phyloP scores from a whole-genome alignment of 2,329 filamentous ascomycete species.

The Penicillium sp. region DNA sequence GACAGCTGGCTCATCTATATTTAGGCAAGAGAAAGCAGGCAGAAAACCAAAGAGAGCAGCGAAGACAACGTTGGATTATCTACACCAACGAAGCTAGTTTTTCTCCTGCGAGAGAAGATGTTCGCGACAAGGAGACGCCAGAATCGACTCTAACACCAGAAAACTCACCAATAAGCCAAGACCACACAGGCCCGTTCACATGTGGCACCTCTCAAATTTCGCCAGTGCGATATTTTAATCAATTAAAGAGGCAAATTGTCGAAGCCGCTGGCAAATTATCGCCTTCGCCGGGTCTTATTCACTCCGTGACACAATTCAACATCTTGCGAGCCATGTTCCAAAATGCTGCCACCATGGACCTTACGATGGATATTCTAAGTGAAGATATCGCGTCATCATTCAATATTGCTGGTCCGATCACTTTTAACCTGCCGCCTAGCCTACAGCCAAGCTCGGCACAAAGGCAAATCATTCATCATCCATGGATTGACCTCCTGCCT shows the following conservation, averaged over 20 bases:
- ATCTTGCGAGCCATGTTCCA: slow-evolving; percentile 19
- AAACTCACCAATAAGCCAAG: neutral
- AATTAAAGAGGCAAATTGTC: slow-evolving; percentile 5
- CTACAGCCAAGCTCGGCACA: slow-evolving; percentile 25
- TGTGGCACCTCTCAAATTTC: neutral
- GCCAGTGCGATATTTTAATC: neutral
- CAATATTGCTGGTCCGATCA: slow-evolving; percentile 24
- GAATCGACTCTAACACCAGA: neutral
- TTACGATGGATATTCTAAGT: slow-evolving; percentile 20
- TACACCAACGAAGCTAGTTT: slow-evolving; percentile 19
- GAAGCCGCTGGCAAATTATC: slow-evolving; percentile 7
- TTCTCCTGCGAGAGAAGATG: neutral
- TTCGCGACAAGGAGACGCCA: neutral
- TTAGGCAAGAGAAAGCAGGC: slow-evolving; percentile 23
- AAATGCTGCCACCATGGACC: slow-evolving; percentile 25
- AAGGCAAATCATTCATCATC: slow-evolving; percentile 33
- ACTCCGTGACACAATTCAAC: slow-evolving; percentile 17
- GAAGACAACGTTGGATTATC: slow-evolving; percentile 23
- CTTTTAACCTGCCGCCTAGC: slow-evolving; percentile 24
- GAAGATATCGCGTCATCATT: slow-evolving; percentile 30
- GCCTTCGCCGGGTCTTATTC: slow-evolving; percentile 3
- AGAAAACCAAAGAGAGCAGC: neutral
- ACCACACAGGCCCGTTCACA: neutral
- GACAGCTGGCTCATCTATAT: neutral
- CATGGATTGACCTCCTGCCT: slow-evolving; percentile 41